These are phyloP conservation scores for Auriscalpium orientale DNA, from an alignment of 768 basidiomycete species.

Conservation along the genomic window DNA sequence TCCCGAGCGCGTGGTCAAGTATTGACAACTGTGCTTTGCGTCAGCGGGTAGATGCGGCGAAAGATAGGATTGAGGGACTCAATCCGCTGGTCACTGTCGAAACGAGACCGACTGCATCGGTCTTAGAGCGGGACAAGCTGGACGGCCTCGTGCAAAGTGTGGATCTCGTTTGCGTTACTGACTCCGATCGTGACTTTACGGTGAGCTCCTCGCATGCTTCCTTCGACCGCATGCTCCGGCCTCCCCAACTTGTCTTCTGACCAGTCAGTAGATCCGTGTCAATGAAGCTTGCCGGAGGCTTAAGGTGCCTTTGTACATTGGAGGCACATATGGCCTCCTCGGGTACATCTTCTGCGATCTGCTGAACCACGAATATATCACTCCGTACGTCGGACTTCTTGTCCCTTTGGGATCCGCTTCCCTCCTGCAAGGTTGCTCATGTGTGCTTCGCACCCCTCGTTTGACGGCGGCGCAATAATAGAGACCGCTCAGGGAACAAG, in stretches of 20 bases:
- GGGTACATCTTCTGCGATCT: conserved; percentile 97
- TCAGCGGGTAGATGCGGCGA: conserved; percentile 83
- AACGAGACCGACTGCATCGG: conserved; percentile 44
- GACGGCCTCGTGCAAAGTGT: conserved; percentile 54
- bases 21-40: conserved; percentile 1
- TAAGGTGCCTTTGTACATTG: conserved; percentile 82
- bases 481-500: conserved; percentile 54
- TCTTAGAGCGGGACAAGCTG: conserved; percentile 44
- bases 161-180: conserved; percentile 85
- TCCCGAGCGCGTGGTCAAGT: not conserved
- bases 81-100: conserved; percentile 89
- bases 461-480: conserved; percentile 19
- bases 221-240: not conserved
- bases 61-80: conserved; percentile 75
- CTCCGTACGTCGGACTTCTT: conserved; percentile 50
- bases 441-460: too few relatives aligned
- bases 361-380: conserved; percentile 76
- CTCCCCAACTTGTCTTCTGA: not conserved
- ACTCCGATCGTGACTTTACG: conserved; percentile 59
- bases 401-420: conserved; percentile 1
- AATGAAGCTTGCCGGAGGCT: conserved; percentile 74
- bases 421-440: not conserved
- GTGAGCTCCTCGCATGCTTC: conserved; percentile 38
- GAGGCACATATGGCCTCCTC: conserved; percentile 81
- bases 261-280: conserved; percentile 52